These are phyloP conservation scores for Gossypium gossypioides DNA, from an alignment of 441 rosid species.

Conservation along the genomic window DNA sequence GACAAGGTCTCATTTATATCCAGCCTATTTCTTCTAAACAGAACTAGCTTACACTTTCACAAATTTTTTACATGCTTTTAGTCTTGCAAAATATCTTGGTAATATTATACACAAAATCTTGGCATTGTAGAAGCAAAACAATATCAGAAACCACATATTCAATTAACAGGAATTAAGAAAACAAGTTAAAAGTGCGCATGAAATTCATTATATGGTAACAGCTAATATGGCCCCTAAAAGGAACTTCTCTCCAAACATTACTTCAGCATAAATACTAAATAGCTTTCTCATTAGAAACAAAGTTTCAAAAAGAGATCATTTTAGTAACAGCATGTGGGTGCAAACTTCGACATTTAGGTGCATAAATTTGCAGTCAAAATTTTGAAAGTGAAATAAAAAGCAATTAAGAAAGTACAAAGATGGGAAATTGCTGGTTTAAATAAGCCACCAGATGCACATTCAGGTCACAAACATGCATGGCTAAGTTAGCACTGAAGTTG, in stretches of 20 bases:
- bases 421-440: not conserved
- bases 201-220: not conserved
- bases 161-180: not conserved
- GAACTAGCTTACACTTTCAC: slow-evolving; percentile 1
- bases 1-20: not conserved
- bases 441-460: not conserved
- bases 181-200: not conserved
- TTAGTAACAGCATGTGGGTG: not conserved
- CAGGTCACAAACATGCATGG: not conserved
- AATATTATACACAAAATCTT: not conserved
- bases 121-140: not conserved
- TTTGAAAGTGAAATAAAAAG: not conserved
- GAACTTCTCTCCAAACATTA: not conserved
- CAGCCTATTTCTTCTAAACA: not conserved
- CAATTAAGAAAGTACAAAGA: not conserved
- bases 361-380: not conserved
- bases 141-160: not conserved
- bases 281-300: not conserved
- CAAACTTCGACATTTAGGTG: not conserved
- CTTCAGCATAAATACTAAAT: not conserved
- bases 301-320: not conserved
- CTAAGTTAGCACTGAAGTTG: not conserved
- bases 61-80: not conserved
- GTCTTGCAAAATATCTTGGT: not conserved
- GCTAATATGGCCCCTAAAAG: not conserved